phyloP scores from a whole-genome alignment of 495 filamentous ascomycete genomes.

The Penicillium pancosmium region DNA sequence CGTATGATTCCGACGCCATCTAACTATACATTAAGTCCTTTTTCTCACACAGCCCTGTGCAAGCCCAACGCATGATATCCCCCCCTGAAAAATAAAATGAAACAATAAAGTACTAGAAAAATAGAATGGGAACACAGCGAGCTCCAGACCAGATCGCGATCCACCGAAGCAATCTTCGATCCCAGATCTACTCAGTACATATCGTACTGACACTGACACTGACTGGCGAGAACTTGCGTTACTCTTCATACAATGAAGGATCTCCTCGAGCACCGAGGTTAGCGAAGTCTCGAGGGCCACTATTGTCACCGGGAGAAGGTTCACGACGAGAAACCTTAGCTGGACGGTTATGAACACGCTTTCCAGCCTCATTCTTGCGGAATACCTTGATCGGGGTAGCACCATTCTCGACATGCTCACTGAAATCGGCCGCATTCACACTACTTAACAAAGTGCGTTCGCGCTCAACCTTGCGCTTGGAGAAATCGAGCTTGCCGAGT shows the following conservation, averaged over 20 bases:
- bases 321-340: constrained; percentile 46
- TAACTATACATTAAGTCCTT: constrained; percentile 16
- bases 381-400: constrained; percentile 72
- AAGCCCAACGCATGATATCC: background rate
- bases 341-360: constrained; percentile 44
- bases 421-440: constrained; percentile 77
- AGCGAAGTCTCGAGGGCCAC: constrained; percentile 74
- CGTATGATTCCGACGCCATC: constrained; percentile 3
- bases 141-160: too few species aligned
- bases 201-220: background rate
- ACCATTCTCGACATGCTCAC: constrained; percentile 58
- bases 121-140: constrained; percentile 8
- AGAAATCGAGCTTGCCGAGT: constrained; percentile 79
- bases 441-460: constrained; percentile 84
- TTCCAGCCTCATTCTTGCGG: constrained; percentile 68
- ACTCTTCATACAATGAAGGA: constrained; percentile 70
- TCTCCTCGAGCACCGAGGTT: constrained; percentile 84
- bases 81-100: background rate
- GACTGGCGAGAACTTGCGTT: constrained; percentile 25
- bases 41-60: background rate
- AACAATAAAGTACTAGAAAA: constrained; percentile 4
- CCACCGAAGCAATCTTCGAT: too few species aligned
- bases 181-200: background rate
- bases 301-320: constrained; percentile 61
- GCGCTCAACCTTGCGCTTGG: constrained; percentile 72